Percentiles rank a stretch among this genome's conserved stretches.
Conservation (phyloP, 2,329 filamentous ascomycete species). For the Arthrobotrys conoides region DNA sequence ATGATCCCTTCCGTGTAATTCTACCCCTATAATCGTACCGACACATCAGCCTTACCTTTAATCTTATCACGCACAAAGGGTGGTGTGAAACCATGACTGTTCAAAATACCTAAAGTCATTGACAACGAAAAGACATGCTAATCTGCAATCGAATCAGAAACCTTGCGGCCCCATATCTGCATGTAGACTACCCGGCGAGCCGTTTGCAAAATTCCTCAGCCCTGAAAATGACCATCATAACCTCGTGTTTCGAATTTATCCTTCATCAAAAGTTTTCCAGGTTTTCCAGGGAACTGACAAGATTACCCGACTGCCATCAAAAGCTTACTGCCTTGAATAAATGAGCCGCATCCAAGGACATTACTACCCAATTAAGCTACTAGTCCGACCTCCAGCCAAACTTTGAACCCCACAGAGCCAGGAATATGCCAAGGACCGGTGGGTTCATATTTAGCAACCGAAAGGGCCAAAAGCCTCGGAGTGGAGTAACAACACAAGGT, state of each 20-base stretch:
- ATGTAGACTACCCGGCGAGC: not conserved
- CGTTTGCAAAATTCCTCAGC: not conserved
- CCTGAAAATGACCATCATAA: not conserved
- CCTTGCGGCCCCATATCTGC: constrained; percentile 1
- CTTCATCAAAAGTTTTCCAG: not conserved
- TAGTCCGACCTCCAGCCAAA: constrained; percentile 16
- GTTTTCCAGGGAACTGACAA: not conserved
- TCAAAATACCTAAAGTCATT: not conserved
- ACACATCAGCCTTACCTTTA: not conserved
- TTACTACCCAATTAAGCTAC: not conserved
- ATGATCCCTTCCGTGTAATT: not conserved
- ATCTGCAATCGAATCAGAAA: not conserved
- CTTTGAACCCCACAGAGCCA: constrained; percentile 16
- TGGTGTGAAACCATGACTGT: not conserved
- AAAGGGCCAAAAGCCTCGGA: not conserved
- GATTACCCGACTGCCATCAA: not conserved
- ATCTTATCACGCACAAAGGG: not conserved
- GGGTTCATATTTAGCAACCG: constrained; percentile 48
- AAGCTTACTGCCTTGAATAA: constrained; percentile 17
- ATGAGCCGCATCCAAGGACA: constrained; percentile 36
- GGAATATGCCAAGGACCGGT: constrained; percentile 29
- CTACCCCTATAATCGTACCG: not conserved
- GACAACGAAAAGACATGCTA: not conserved
- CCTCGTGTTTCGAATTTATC: constrained; percentile 16
- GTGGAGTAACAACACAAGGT: constrained; percentile 35